Conservation (phyloP, 352 stramenopile species). For the Detonula confervacea region DNA sequence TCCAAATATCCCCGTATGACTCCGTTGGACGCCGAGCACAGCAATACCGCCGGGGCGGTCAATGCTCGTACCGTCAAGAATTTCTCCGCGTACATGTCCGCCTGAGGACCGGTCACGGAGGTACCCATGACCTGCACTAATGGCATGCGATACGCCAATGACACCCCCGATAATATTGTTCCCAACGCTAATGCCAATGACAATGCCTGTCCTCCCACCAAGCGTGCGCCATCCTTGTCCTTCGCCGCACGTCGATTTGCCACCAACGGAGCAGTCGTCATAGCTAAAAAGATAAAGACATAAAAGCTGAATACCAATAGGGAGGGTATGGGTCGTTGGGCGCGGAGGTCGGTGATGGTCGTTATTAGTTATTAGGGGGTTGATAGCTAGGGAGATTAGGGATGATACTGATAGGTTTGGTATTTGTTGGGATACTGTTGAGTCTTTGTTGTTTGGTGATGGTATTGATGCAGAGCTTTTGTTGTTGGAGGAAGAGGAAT, state of each 20-base stretch:
- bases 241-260: constrained; percentile 46
- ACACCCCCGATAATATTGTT: constrained; percentile 28
- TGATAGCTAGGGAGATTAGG: constrained; percentile 69
- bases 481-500: neutral
- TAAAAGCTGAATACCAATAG: constrained; percentile 82
- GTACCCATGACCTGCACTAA: constrained; percentile 77
- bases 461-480: neutral
- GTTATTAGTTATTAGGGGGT: constrained; percentile 84
- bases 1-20: constrained; percentile 83
- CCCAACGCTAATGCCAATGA: constrained; percentile 68
- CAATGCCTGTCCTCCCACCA: constrained; percentile 74
- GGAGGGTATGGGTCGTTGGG: constrained; percentile 49
- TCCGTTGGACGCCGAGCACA: constrained; percentile 75
- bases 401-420: constrained; percentile 73
- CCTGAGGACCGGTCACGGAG: constrained; percentile 49
- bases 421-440: constrained; percentile 55
- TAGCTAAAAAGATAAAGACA: constrained; percentile 82
- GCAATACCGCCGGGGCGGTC: constrained; percentile 74
- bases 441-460: neutral
- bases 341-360: constrained; percentile 69
- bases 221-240: constrained; percentile 54
- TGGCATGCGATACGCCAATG: constrained; percentile 54
- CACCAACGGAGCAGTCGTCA: constrained; percentile 76
- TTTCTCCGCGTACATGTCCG: constrained; percentile 63
- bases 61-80: constrained; percentile 74